A percentile compares a stretch with the other conserved stretches of the same genome.
Conservation (phyloP, 257 asterid species). For the Salvia hispanica region DNA sequence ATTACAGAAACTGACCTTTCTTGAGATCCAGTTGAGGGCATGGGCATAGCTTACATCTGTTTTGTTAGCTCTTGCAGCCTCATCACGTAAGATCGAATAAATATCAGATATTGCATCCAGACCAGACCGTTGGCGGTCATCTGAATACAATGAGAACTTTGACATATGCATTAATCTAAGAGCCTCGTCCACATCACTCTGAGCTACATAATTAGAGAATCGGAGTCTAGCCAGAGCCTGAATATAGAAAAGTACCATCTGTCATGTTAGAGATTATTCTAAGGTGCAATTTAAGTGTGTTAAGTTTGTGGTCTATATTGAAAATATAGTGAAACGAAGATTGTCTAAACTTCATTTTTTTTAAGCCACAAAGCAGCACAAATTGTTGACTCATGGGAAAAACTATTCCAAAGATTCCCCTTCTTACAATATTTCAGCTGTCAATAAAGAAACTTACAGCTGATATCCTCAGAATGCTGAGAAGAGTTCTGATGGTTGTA, state of each 20-base stretch:
- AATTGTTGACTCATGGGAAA: background rate
- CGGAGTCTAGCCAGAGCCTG: slow-evolving; percentile 98
- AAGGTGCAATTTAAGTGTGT: background rate
- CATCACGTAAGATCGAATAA: slow-evolving; percentile 90
- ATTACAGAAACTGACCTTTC: slow-evolving; percentile 68
- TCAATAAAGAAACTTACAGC: slow-evolving; percentile 29
- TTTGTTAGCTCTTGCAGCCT: slow-evolving; percentile 83
- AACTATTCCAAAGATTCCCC: background rate
- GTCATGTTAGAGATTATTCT: slow-evolving; percentile 6
- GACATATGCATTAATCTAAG: slow-evolving; percentile 99
- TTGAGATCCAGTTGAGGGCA: slow-evolving; percentile 97
- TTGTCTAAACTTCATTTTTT: background rate
- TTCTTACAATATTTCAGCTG: background rate
- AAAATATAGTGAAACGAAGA: background rate
- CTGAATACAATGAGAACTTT: slow-evolving; percentile 93
- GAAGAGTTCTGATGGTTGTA: slow-evolving; percentile 36
- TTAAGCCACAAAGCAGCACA: background rate
- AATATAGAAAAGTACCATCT: slow-evolving; percentile 24
- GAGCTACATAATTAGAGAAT: slow-evolving; percentile 67
- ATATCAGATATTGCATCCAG: slow-evolving; percentile 96
- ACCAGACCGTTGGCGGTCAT: slow-evolving; percentile 86
- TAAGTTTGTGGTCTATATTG: background rate
- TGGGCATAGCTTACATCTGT: slow-evolving; percentile 88
- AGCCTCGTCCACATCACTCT: slow-evolving; percentile 99
- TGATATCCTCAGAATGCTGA: slow-evolving; percentile 37